Base-by-base conservation (phyloP, 2,329 filamentous ascomycete species). In the Zasmidium citrigriseum region DNA sequence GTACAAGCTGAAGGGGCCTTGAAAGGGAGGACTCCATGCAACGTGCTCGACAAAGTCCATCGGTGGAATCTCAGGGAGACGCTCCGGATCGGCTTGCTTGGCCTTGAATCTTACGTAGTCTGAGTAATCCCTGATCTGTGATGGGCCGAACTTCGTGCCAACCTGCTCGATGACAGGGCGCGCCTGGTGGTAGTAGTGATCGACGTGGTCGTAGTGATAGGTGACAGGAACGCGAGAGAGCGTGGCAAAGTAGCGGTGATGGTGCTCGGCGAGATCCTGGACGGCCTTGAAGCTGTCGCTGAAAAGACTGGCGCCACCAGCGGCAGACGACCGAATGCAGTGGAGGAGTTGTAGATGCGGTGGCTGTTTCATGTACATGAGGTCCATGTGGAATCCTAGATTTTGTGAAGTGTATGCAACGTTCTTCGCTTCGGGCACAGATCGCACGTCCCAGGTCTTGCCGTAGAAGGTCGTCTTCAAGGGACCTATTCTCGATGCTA, bases 381-480 rank as follows among this genome's bases (percentile, higher is more conserved):
- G 82, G 72, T 98, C 95, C 85, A 96, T 95, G 77, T 99, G 95
- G 49, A 97, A 86, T 16, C 90, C 90, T 1, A 98, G 85, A 69
- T 87, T 88, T 50, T 88, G 83, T 69, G 84, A 88, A 1, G 93
- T 97, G 76, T 98, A 81, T 21, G 95, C 93, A 3, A 97, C 90
- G 72, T 98, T 98, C 71, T 93, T 92, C 22, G 93, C 91, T 55
- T 90, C 74, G 1, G 89, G 88, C 54, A 96, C 89, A 2, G 88
- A 91, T 54, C 86, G 85, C 12, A 98, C 93, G 74, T 97, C 89
- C 86, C 93, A 98, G 0, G 91, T 96, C 66, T 83, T 80, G 45
- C 95, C 95, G 74, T 98, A 98, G 71, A 98, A 95, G 7, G 93
- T 95, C 67, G 91, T 87, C 69, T 91, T 89, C 23, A 97, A 77